These are phyloP conservation scores for Paramyrothecium roridum DNA, from an alignment of 2,329 filamentous ascomycete genomes.

Conservation along the genomic window DNA sequence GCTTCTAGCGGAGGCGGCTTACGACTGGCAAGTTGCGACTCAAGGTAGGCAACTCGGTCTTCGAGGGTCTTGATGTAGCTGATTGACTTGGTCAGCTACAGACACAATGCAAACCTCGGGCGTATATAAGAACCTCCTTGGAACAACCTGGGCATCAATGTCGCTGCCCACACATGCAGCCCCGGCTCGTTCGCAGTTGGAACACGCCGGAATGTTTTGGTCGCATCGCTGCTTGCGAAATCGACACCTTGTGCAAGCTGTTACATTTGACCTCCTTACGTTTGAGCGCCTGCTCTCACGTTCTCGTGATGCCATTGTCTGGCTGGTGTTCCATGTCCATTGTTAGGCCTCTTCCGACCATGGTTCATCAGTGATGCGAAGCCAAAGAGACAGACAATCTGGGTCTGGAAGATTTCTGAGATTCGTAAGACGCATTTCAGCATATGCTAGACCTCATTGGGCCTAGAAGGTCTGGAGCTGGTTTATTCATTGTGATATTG, in stretches of 20 bases:
- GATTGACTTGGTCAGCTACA: neutral
- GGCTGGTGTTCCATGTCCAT: neutral
- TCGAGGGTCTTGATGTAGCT: conserved; percentile 22
- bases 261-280: conserved; percentile 15
- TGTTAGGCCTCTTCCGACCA: no score
- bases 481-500: no score
- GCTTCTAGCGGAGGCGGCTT: neutral
- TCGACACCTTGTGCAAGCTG: conserved; percentile 12
- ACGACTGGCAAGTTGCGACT: conserved; percentile 3
- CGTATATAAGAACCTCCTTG: conserved; percentile 9
- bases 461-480: no score
- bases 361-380: no score
- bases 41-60: conserved; percentile 18
- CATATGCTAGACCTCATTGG: no score
- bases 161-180: conserved; percentile 13
- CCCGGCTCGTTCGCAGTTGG: conserved; percentile 9
- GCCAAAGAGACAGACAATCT: no score
- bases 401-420: no score
- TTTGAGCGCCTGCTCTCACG: neutral
- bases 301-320: neutral
- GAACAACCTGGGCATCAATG: conserved; percentile 8
- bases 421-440: no score
- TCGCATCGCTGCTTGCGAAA: conserved; percentile 18
- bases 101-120: neutral
- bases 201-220: conserved; percentile 16